Conservation (phyloP, 1,284 basidiomycete genomes). For the Prillingera fragicola region DNA sequence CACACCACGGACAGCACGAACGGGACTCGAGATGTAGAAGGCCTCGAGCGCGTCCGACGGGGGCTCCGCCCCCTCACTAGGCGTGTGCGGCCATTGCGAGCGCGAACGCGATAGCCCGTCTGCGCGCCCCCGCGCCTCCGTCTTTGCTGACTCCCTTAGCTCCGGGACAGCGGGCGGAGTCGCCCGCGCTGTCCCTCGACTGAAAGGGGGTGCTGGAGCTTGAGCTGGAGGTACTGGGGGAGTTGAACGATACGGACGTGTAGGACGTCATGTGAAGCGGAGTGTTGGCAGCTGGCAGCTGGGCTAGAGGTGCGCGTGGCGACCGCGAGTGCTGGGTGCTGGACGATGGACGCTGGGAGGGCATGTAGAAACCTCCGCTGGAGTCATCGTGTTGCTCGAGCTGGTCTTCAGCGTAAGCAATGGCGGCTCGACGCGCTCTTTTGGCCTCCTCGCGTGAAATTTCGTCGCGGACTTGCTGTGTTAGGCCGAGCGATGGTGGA, state of each 20-base stretch:
- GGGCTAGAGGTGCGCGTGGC: not conserved
- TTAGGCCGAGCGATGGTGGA: conserved; percentile 11
- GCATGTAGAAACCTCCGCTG: conserved; percentile 1
- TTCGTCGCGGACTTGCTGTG: conserved; percentile 7
- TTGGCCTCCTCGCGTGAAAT: conserved; percentile 6
- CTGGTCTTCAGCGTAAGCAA: not conserved
- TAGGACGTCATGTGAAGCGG: no score
- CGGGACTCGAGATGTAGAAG: conserved; percentile 2
- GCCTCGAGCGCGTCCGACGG: conserved; percentile 7
- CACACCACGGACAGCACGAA: not conserved
- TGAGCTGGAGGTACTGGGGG: no score
- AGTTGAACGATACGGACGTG: no score
- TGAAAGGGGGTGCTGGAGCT: no score
- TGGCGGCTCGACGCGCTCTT: not conserved
- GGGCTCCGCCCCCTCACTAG: no score
- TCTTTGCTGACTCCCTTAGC: not conserved
- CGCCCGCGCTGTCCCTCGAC: conserved; percentile 19
- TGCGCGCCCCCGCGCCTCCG: conserved; percentile 6
- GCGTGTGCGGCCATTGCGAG: not conserved
- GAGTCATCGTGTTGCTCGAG: conserved; percentile 5
- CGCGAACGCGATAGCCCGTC: conserved; percentile 10
- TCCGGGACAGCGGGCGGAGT: no score
- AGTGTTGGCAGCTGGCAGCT: no score
- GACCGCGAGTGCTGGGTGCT: not conserved
- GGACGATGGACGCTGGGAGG: not conserved